Conservation (phyloP, 768 basidiomycete genomes). For the Lactarius trivialis region DNA sequence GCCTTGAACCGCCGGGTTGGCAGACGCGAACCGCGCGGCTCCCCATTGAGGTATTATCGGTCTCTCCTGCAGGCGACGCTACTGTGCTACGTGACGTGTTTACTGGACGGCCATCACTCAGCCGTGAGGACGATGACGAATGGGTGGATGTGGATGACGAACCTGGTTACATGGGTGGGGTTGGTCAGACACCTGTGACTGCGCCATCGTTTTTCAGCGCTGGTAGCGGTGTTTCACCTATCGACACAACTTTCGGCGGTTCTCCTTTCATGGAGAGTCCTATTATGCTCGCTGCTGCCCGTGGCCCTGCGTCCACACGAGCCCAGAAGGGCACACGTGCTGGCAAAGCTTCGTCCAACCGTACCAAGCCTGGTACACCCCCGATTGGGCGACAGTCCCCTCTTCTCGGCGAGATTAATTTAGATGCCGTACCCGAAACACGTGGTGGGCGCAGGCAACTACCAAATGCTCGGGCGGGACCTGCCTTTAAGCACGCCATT, state of each 20-base stretch:
- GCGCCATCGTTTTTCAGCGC: constrained; percentile 5
- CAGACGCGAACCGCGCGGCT: constrained; percentile 55
- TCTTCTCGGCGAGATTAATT: constrained; percentile 44
- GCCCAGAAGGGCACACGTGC: constrained; percentile 14
- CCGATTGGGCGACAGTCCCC: constrained; percentile 57
- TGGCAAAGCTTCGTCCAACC: constrained; percentile 23
- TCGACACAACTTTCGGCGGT: constrained; percentile 10
- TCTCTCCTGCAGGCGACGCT: constrained; percentile 41
- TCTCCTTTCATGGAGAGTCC: constrained; percentile 13
- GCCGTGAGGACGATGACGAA: constrained; percentile 70
- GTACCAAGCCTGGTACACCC: constrained; percentile 50
- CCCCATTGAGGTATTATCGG: constrained; percentile 72
- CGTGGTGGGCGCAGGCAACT: constrained; percentile 61
- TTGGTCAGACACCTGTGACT: constrained; percentile 48
- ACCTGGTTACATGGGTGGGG: constrained; percentile 65
- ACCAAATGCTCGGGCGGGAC: constrained; percentile 51
- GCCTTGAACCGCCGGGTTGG: constrained; percentile 82
- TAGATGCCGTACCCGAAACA: constrained; percentile 42
- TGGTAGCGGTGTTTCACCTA: constrained; percentile 16
- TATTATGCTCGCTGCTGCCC: constrained; percentile 24
- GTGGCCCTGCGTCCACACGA: constrained; percentile 18
- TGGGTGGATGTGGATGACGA: constrained; percentile 90
- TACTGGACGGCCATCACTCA: constrained; percentile 55
- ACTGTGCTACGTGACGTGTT: constrained; percentile 70
- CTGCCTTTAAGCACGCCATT: constrained; percentile 63